A percentile compares a stretch with the other conserved stretches of the same genome.
Conservation (phyloP, 495 filamentous ascomycete species). For the Penicillium cinerascens region DNA sequence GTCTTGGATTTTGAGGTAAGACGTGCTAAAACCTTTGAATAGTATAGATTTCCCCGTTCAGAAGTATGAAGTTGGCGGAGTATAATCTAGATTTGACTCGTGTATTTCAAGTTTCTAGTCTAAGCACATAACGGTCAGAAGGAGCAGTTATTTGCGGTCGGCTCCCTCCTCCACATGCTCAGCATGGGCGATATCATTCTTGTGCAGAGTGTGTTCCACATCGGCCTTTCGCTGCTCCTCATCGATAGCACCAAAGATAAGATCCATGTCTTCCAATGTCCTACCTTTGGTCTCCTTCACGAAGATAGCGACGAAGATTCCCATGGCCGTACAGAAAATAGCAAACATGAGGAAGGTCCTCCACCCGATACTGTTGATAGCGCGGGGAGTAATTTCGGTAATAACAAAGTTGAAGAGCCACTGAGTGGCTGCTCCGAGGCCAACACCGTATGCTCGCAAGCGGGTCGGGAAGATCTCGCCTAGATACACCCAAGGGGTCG, state of each 20-base stretch:
- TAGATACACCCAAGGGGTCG: slow-evolving; percentile 51
- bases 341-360: slow-evolving; percentile 56
- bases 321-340: slow-evolving; percentile 42
- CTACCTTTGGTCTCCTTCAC: slow-evolving; percentile 61
- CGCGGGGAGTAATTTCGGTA: slow-evolving; percentile 35
- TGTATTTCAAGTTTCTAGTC: background rate
- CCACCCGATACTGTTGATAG: slow-evolving; percentile 48
- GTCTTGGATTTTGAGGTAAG: no score
- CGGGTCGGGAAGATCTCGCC: slow-evolving; percentile 68
- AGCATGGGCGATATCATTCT: slow-evolving; percentile 24
- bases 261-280: slow-evolving; percentile 48
- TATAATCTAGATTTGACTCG: background rate
- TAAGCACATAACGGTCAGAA: background rate
- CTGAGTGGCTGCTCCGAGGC: slow-evolving; percentile 56
- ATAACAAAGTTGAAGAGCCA: slow-evolving; percentile 48
- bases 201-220: slow-evolving; percentile 42
- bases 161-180: slow-evolving; percentile 22
- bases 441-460: slow-evolving; percentile 67
- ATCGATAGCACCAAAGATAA: slow-evolving; percentile 43
- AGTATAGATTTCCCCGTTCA: background rate
- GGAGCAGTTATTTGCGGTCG: slow-evolving; percentile 1
- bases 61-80: background rate
- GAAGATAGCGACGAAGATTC: slow-evolving; percentile 42
- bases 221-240: slow-evolving; percentile 32
- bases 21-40: no score